Percentiles rank a stretch among this genome's conserved stretches.
These are phyloP conservation scores for Lodderomyces metapsilosis DNA, from an alignment of 1,139 yeast species.

Conservation along the genomic window DNA sequence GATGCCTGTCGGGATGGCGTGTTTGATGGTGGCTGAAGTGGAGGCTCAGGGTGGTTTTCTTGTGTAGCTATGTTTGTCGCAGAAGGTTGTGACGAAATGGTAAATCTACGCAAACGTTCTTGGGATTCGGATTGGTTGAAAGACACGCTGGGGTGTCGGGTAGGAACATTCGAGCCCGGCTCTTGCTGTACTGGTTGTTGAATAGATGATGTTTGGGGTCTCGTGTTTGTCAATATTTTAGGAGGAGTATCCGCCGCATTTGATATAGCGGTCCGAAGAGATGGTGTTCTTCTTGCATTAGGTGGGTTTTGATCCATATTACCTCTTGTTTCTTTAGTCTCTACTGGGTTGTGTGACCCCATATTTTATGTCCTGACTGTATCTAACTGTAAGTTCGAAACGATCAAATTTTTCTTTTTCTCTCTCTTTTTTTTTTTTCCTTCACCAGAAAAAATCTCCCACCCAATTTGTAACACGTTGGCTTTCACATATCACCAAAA, in stretches of 20 bases:
- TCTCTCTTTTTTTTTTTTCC: not conserved
- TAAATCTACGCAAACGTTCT: slow-evolving; percentile 43
- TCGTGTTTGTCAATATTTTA: slow-evolving; percentile 9
- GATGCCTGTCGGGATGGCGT: slow-evolving; percentile 12
- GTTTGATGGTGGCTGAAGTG: slow-evolving; percentile 3
- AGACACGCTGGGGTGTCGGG: slow-evolving; percentile 30
- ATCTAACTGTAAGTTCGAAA: too few species aligned
- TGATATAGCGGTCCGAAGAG: slow-evolving; percentile 4
- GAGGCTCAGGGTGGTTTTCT: slow-evolving; percentile 5
- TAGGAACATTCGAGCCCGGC: slow-evolving; percentile 6
- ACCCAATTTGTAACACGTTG: not conserved
- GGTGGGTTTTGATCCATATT: not conserved
- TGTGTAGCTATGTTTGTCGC: slow-evolving; percentile 19
- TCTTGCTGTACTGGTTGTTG: slow-evolving; percentile 5
- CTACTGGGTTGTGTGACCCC: not conserved
- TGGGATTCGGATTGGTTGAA: slow-evolving; percentile 38
- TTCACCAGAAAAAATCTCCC: not conserved
- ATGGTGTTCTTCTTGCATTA: slow-evolving; percentile 6
- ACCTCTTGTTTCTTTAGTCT: not conserved
- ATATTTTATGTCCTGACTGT: too few species aligned
- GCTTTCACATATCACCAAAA: not conserved
- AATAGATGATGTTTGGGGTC: slow-evolving; percentile 2
- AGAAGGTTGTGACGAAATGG: slow-evolving; percentile 47
- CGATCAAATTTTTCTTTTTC: not conserved
- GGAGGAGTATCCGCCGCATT: slow-evolving; percentile 8